Evolutionary conservation across 2,329 filamentous ascomycete species (phyloP), one percentile per base, ranked within the genome.

Genomic region (Zasmidium cellare): DNA sequence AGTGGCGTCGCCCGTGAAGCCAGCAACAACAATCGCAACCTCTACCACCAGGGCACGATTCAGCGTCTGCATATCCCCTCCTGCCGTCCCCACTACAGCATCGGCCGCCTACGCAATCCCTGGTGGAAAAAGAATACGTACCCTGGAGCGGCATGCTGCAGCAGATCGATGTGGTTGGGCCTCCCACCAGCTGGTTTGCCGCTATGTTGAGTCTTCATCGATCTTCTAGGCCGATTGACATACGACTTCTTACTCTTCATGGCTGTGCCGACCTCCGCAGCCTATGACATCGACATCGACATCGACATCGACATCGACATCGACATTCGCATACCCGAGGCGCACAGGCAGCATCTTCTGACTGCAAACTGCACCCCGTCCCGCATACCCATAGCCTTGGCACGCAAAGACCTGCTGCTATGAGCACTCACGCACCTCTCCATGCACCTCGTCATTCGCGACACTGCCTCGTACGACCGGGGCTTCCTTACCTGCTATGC

Each of bases 401-500:
- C 46, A 47, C 11, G 19, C 46, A 47, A 22, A 22, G 46, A 47
- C 35, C 16, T 41, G 35, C 25, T 28, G 25, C n/a, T n/a, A n/a
- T n/a, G n/a, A n/a, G n/a, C 25, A 28, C 25, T 28, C 11, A n/a
- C n/a, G 25, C 25, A 28, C 25, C 25, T 28, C 11, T 28, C 6
- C 11, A 41, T 41, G 35, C 35, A 41, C n/a, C 35, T 41, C 35
- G 16, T 53, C 51, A 50, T 46, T 31, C 18, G 7, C 22, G 20
- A 31, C 51, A 53, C 51, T 46, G 51, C 51, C 51, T 46, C 20
- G 44, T 23, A 12, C 24, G 41, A 35, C 41, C 20, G 31, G 20
- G 25, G 45, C n/a, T 11, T 14, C 41, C 46, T 47, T 46, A 28
- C 23, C 23, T 49, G 47, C 45, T 9, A 49, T 48, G 46, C 20